phyloP scores from a whole-genome alignment of 176 grass and related monocot genomes.

The Rhynchospora tenuis region DNA sequence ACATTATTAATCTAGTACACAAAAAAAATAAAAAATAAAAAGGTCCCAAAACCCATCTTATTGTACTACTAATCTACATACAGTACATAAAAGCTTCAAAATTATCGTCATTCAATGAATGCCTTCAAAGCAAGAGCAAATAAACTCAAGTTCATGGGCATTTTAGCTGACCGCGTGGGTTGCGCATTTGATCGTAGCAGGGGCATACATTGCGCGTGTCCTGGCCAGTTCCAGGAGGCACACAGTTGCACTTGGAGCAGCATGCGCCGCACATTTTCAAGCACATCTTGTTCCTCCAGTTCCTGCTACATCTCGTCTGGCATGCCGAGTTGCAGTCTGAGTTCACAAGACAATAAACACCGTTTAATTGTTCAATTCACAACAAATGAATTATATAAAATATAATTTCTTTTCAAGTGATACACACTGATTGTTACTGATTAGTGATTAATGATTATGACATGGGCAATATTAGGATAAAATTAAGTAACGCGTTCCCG shows the following conservation, averaged over 20 bases:
- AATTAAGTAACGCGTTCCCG: neutral
- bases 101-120: neutral
- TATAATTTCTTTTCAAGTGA: neutral
- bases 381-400: neutral
- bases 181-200: conserved; percentile 41
- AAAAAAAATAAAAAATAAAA: neutral
- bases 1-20: neutral
- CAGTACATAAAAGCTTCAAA: neutral
- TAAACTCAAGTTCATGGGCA: conserved; percentile 16
- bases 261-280: conserved; percentile 63
- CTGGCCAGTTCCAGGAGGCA: conserved; percentile 69
- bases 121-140: neutral
- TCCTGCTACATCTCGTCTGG: conserved; percentile 43
- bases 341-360: neutral
- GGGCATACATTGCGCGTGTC: conserved; percentile 44
- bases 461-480: neutral
- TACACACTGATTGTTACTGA: neutral
- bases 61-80: neutral
- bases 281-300: conserved; percentile 87
- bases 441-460: neutral
- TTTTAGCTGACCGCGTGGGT: conserved; percentile 18
- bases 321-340: conserved; percentile 50
- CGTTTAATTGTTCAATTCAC: neutral
- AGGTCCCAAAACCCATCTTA: neutral
- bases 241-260: conserved; percentile 67